Percentiles rank a stretch among this genome's conserved stretches.
Conservation (phyloP, 129 eudicot species). For the Lactuca sativa region DNA sequence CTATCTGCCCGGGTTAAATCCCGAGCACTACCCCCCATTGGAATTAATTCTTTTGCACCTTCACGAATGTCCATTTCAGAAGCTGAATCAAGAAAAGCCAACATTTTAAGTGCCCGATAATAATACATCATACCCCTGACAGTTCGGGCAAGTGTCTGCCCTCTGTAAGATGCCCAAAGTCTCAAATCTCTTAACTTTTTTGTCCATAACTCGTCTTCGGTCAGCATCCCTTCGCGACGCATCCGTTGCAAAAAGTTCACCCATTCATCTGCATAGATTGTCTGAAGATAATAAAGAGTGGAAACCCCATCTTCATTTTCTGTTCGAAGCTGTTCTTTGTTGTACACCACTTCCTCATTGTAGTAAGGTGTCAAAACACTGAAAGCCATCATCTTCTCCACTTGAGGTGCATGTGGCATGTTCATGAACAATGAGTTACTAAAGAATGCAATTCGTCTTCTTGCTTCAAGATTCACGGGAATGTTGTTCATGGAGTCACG, state of each 20-base stretch:
- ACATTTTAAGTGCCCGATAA: slow-evolving; percentile 86
- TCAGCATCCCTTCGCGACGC: slow-evolving; percentile 74
- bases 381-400: slow-evolving; percentile 96
- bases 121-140: slow-evolving; percentile 99
- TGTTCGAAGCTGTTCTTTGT: slow-evolving; percentile 77
- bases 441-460: slow-evolving; percentile 87
- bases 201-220: slow-evolving; percentile 57
- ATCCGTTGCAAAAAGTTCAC: slow-evolving; percentile 80
- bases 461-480: slow-evolving; percentile 89
- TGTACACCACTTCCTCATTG: slow-evolving; percentile 84
- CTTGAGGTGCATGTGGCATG: slow-evolving; percentile 98
- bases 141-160: slow-evolving; percentile 92
- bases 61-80: slow-evolving; percentile 96
- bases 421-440: slow-evolving; percentile 95
- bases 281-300: slow-evolving; percentile 78
- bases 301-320: slow-evolving; percentile 97
- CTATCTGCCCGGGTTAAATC: slow-evolving; percentile 68
- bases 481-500: slow-evolving; percentile 84
- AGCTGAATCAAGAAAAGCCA: slow-evolving; percentile 97
- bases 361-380: slow-evolving; percentile 96
- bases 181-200: slow-evolving; percentile 65
- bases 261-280: slow-evolving; percentile 90
- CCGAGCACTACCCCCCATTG: slow-evolving; percentile 50
- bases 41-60: slow-evolving; percentile 64
- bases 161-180: slow-evolving; percentile 95